Percentiles rank a stretch among this genome's conserved stretches.
Conservation (phyloP, 176 grass and related monocot species). For the Thalia dealbata region DNA sequence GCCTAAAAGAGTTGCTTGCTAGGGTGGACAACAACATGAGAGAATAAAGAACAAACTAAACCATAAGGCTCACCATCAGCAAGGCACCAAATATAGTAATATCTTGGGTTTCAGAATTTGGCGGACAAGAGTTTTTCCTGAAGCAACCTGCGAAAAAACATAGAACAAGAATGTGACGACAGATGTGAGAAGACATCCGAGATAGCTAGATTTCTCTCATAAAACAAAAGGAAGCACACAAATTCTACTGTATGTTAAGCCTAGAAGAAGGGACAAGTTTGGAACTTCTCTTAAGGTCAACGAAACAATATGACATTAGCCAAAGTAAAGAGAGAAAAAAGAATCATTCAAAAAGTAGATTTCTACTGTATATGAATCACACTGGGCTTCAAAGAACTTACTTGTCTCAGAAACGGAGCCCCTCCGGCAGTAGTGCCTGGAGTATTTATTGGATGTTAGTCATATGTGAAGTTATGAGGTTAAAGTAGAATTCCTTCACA, state of each 20-base stretch:
- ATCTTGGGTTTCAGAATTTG: conserved; percentile 78
- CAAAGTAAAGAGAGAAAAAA: not conserved
- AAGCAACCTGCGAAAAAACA: conserved; percentile 57
- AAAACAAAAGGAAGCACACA: not conserved
- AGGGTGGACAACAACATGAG: too few species aligned
- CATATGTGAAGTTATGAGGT: not conserved
- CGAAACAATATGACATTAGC: not conserved
- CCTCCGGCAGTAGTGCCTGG: conserved; percentile 84
- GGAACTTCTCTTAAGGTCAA: not conserved
- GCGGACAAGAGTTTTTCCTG: conserved; percentile 48
- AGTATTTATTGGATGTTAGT: not conserved
- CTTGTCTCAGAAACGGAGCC: conserved; percentile 53
- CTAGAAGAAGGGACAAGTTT: not conserved
- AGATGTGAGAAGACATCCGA: not conserved
- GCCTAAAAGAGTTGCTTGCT: too few species aligned
- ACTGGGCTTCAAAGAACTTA: conserved; percentile 35
- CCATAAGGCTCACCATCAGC: conserved; percentile 43
- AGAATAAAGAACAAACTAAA: not conserved
- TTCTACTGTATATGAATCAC: not conserved
- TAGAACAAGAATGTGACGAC: not conserved
- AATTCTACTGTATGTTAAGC: not conserved
- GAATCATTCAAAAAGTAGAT: not conserved
- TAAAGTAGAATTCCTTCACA: too few species aligned
- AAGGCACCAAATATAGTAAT: conserved; percentile 89
- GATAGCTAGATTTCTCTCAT: not conserved